These are phyloP conservation scores for Phoenix dactylifera DNA, from an alignment of 176 grass and related monocot genomes.

Conservation along the genomic window DNA sequence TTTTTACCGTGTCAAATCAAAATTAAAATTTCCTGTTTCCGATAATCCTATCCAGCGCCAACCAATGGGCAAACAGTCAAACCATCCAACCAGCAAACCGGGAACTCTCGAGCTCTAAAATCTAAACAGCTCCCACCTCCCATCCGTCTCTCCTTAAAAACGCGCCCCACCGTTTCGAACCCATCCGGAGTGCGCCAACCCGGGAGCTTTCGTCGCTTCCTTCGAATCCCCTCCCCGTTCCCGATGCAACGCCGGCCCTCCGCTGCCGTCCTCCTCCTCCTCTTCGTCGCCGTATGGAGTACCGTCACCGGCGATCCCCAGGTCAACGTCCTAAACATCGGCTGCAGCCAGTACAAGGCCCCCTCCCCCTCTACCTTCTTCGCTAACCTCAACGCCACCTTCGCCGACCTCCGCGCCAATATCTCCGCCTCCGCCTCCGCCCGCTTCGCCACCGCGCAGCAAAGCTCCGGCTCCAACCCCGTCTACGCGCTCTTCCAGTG, in stretches of 20 bases:
- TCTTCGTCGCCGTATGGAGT: slow-evolving; percentile 13
- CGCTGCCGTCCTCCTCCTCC: neutral
- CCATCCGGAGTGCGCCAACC: no score
- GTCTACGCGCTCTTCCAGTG: slow-evolving; percentile 63
- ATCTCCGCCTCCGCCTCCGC: slow-evolving; percentile 26
- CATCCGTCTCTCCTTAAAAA: no score
- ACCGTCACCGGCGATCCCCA: slow-evolving; percentile 33
- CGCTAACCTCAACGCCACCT: slow-evolving; percentile 38
- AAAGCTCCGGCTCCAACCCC: slow-evolving; percentile 28
- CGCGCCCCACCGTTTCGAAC: no score
- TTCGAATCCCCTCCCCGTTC: no score
- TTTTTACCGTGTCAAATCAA: no score
- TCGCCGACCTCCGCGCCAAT: slow-evolving; percentile 42
- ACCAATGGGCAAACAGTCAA: no score
- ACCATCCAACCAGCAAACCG: no score
- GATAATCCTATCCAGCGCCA: no score
- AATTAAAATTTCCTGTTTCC: no score
- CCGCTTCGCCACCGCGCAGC: slow-evolving; percentile 41
- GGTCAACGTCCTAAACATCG: slow-evolving; percentile 37
- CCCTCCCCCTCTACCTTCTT: slow-evolving; percentile 35
- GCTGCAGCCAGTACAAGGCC: slow-evolving; percentile 68
- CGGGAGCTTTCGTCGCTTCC: no score
- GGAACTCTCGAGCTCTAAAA: no score
- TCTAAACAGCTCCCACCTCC: no score
- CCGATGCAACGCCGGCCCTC: neutral